phyloP scores from a whole-genome alignment of 2,329 filamentous ascomycete species.

The Ramularia endophylla region DNA sequence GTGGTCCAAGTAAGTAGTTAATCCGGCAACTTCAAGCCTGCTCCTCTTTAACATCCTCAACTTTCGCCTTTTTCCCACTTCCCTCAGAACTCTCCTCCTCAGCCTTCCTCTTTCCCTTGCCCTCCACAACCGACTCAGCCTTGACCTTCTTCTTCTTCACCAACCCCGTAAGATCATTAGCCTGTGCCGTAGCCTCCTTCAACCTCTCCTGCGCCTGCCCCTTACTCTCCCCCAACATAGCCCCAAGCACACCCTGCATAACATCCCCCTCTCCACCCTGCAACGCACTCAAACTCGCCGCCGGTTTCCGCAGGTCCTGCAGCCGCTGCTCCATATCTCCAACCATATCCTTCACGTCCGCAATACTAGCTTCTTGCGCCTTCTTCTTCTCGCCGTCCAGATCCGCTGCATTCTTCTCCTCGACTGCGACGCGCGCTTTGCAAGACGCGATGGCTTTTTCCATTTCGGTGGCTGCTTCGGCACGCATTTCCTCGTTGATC shows the following conservation, averaged over 20 bases:
- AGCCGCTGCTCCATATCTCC: constrained; percentile 74
- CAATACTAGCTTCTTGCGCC: constrained; percentile 57
- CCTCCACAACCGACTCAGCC: constrained; percentile 13
- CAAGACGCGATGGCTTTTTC: constrained; percentile 69
- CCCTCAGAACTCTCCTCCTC: constrained; percentile 15
- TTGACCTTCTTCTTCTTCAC: constrained; percentile 58
- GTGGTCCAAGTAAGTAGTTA: no score
- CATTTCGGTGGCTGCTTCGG: constrained; percentile 65
- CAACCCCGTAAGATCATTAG: constrained; percentile 67
- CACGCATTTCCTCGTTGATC: constrained; percentile 63
- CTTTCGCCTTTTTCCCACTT: constrained; percentile 25
- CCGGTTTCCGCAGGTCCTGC: constrained; percentile 60
- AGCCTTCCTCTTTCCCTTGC: constrained; percentile 28
- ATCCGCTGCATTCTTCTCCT: constrained; percentile 57
- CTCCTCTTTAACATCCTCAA: no score
- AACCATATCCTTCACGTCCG: constrained; percentile 71
- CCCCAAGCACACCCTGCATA: constrained; percentile 58
- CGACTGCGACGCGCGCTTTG: constrained; percentile 62
- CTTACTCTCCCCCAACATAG: constrained; percentile 56
- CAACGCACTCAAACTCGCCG: constrained; percentile 47
- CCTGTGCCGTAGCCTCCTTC: constrained; percentile 66
- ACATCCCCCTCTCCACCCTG: constrained; percentile 43
- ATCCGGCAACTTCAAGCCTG: no score
- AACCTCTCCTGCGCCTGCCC: constrained; percentile 57
- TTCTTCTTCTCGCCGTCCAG: constrained; percentile 53